Evolutionary conservation across 2,329 filamentous ascomycete species (phyloP).

Genomic region (Nothophoma quercina): DNA sequence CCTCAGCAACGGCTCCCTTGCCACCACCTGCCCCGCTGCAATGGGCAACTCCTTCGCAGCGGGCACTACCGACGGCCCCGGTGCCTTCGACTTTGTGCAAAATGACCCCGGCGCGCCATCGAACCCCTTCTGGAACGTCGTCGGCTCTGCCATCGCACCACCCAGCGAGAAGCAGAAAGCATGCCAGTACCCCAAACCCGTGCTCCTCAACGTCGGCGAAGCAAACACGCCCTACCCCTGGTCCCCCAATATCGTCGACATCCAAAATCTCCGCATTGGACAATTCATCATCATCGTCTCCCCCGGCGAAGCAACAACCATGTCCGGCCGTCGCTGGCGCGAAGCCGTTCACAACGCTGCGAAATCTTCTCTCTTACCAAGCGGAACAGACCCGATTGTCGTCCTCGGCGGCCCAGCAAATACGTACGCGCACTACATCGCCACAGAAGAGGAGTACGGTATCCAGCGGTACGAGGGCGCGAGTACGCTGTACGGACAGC

Average conservation of each 20-base stretch:
- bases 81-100: conserved; percentile 92
- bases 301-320: conserved; percentile 88
- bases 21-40: conserved; percentile 82
- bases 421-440: conserved; percentile 84
- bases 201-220: conserved; percentile 88
- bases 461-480: conserved; percentile 95
- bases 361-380: conserved; percentile 22
- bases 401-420: conserved; percentile 90
- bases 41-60: conserved; percentile 93
- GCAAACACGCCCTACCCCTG: conserved; percentile 80
- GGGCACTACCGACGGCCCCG: conserved; percentile 90
- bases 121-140: conserved; percentile 81
- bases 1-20: conserved; percentile 74
- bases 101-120: conserved; percentile 77
- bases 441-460: conserved; percentile 80
- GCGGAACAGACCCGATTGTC: conserved; percentile 60
- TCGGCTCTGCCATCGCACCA: conserved; percentile 74
- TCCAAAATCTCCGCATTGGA: conserved; percentile 84
- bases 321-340: conserved; percentile 91
- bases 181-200: conserved; percentile 83
- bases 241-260: conserved; percentile 90
- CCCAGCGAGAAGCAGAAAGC: conserved; percentile 73
- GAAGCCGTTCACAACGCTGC: conserved; percentile 44
- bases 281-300: conserved; percentile 84
- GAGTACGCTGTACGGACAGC: conserved; percentile 84